Percentiles rank a stretch among this genome's conserved stretches.
phyloP scores from a whole-genome alignment of 139 green algal species.

The Haematococcus lacustris region DNA sequence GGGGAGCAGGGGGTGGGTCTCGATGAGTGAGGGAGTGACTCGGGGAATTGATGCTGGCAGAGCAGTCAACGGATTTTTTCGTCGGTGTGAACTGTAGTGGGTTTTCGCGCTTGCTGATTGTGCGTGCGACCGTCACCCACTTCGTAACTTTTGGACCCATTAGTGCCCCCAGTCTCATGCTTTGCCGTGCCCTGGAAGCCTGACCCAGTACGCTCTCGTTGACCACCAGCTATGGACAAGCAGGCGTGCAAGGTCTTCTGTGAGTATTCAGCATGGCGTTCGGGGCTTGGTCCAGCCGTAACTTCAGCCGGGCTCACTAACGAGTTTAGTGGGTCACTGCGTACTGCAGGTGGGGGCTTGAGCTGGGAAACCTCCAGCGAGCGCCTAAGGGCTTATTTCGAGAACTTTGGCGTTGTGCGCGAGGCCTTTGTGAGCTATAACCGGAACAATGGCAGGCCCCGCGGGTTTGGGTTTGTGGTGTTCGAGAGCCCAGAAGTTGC shows the following conservation, averaged over 20 bases:
- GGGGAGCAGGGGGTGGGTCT: too few species aligned
- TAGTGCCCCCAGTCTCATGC: too few species aligned
- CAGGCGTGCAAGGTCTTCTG: conserved; percentile 12
- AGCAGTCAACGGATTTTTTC: too few species aligned
- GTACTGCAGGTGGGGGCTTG: conserved; percentile 48
- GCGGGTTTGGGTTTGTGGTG: conserved; percentile 91
- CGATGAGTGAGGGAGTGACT: too few species aligned
- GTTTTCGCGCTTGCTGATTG: too few species aligned
- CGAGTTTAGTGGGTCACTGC: background rate
- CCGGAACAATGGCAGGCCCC: conserved; percentile 68
- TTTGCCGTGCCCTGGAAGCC: too few species aligned
- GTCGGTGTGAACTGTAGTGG: too few species aligned
- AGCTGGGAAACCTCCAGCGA: conserved; percentile 67
- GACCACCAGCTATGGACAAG: too few species aligned
- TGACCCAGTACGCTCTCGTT: too few species aligned
- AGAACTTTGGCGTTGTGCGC: conserved; percentile 78
- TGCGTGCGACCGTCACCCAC: too few species aligned
- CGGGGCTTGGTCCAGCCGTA: background rate
- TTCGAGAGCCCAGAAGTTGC: conserved; percentile 81
- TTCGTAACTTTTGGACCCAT: too few species aligned
- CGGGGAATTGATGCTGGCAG: too few species aligned
- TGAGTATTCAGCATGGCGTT: background rate
- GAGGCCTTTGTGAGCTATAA: conserved; percentile 88
- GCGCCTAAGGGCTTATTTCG: conserved; percentile 63
- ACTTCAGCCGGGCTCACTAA: background rate